phyloP scores from a whole-genome alignment of 192 early-diverging fungal genomes.

The Umbelopsis sp. region DNA sequence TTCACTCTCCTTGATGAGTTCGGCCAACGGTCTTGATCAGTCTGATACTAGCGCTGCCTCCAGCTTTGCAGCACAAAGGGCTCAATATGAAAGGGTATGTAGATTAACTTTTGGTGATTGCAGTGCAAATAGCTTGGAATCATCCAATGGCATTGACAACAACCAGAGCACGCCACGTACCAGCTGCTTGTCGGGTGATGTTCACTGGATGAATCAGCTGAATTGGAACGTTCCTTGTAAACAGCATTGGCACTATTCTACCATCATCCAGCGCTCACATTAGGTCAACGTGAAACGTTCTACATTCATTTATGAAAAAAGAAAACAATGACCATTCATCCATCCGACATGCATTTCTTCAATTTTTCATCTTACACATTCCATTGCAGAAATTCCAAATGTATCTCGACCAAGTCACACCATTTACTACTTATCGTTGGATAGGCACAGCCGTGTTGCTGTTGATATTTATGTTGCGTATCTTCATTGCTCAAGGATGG shows the following conservation, averaged over 20 bases:
- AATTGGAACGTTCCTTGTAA: too few relatives aligned
- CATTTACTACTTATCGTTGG: slow-evolving; percentile 79
- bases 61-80: slow-evolving; percentile 31
- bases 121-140: background rate
- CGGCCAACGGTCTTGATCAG: background rate
- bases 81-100: slow-evolving; percentile 37
- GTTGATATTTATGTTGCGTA: slow-evolving; percentile 75
- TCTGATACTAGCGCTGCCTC: slow-evolving; percentile 12
- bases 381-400: slow-evolving; percentile 70
- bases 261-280: background rate
- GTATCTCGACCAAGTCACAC: slow-evolving; percentile 81
- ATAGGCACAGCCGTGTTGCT: slow-evolving; percentile 57
- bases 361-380: background rate
- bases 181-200: background rate
- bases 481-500: slow-evolving; percentile 87
- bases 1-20: background rate
- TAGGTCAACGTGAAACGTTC: background rate
- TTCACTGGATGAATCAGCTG: too few relatives aligned
- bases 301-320: background rate
- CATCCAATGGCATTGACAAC: background rate
- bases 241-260: too few relatives aligned
- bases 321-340: background rate
- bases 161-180: slow-evolving; percentile 8
- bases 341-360: background rate
- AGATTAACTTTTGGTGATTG: background rate